Conservation (phyloP, 192 early-diverging fungal species). For the Entomortierella parvispora region DNA sequence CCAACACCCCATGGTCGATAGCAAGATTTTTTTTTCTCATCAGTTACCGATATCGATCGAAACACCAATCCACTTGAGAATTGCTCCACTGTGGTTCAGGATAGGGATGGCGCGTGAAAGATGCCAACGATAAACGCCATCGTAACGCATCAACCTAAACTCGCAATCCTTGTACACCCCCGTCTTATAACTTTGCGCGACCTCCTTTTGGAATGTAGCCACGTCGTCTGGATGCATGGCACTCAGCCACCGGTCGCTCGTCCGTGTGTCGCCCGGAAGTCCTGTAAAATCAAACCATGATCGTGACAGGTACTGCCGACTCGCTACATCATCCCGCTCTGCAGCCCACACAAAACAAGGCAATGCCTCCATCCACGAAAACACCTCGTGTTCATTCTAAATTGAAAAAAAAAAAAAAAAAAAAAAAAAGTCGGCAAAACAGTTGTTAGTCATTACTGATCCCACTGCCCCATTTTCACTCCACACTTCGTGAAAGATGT, state of each 20-base stretch:
- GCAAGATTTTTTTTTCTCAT: too few species aligned
- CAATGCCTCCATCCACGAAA: conserved; percentile 51
- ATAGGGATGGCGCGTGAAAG: conserved; percentile 39
- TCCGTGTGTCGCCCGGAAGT: conserved; percentile 37
- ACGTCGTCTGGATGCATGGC: conserved; percentile 53
- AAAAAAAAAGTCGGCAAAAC: not conserved
- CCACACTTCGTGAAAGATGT: not conserved
- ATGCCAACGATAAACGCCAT: conserved; percentile 50
- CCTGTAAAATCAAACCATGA: conserved; percentile 51
- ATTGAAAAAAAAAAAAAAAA: not conserved
- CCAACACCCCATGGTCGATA: too few species aligned
- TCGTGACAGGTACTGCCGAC: conserved; percentile 42
- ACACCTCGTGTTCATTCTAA: conserved; percentile 49
- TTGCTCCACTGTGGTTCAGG: conserved; percentile 38
- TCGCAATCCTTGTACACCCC: conserved; percentile 53
- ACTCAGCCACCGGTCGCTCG: conserved; percentile 46
- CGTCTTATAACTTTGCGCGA: conserved; percentile 47
- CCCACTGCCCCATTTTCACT: not conserved
- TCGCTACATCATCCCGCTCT: conserved; percentile 36
- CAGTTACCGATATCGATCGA: conserved; percentile 51
- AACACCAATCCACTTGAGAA: conserved; percentile 48
- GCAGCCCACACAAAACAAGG: conserved; percentile 53
- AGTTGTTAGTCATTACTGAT: not conserved
- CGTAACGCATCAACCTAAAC: conserved; percentile 49
- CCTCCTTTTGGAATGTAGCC: conserved; percentile 45